Evolutionary conservation across 495 filamentous ascomycete genomes (phyloP).

Genomic region (Trichoderma orchidacearum): DNA sequence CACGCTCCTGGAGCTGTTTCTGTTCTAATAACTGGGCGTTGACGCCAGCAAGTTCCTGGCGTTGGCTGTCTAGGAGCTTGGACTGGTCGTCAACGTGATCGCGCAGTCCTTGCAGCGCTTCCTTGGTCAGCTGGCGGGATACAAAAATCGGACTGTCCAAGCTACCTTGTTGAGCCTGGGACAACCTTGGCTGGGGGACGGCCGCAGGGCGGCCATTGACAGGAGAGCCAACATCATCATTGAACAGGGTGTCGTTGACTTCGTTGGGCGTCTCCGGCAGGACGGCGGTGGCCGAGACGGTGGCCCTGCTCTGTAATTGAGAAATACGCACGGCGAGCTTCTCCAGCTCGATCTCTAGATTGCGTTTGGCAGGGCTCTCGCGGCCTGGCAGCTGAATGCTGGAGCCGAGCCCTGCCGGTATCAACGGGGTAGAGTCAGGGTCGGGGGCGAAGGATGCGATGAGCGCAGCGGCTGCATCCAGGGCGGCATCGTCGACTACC

Average conservation of each 20-base stretch:
- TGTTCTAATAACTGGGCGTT: slow-evolving; percentile 54
- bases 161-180: slow-evolving; percentile 12
- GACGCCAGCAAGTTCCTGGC: slow-evolving; percentile 54
- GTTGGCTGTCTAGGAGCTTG: slow-evolving; percentile 61
- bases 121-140: slow-evolving; percentile 38
- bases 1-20: slow-evolving; percentile 48
- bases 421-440: slow-evolving; percentile 13
- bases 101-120: slow-evolving; percentile 54
- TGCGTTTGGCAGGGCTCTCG: slow-evolving; percentile 45
- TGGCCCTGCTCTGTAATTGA: slow-evolving; percentile 53
- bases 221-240: slow-evolving; percentile 22
- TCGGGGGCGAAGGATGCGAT: slow-evolving; percentile 48
- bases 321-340: slow-evolving; percentile 54
- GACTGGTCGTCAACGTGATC: slow-evolving; percentile 71
- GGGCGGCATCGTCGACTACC: slow-evolving; percentile 48
- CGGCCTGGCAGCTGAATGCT: slow-evolving; percentile 49
- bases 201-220: slow-evolving; percentile 4
- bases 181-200: slow-evolving; percentile 4
- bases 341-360: slow-evolving; percentile 57
- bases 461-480: slow-evolving; percentile 48
- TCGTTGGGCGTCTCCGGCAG: slow-evolving; percentile 54
- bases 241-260: slow-evolving; percentile 37
- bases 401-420: slow-evolving; percentile 14
- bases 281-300: slow-evolving; percentile 24
- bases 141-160: slow-evolving; percentile 10